Conservation (phyloP, 352 stramenopile genomes). For the Phytophthora rubi region DNA sequence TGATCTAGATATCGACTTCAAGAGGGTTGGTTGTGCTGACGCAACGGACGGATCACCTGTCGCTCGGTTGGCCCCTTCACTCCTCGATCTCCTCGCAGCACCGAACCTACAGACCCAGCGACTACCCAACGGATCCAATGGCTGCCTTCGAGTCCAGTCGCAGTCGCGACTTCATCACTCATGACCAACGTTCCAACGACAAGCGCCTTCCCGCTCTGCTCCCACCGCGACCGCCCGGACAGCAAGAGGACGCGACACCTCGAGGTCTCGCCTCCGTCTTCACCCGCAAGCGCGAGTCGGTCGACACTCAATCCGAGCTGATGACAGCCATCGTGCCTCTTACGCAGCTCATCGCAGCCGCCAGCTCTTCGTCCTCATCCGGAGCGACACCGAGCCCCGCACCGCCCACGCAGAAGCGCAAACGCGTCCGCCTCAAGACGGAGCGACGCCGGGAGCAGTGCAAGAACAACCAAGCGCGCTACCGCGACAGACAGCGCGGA, state of each 20-base stretch:
- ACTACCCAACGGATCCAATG: background rate
- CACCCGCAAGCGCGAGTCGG: conserved; percentile 1
- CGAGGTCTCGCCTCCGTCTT: conserved; percentile 7
- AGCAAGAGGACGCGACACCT: background rate
- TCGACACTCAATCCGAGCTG: conserved; percentile 2
- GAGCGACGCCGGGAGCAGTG: conserved; percentile 50
- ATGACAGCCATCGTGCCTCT: conserved; percentile 18
- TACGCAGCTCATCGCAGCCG: conserved; percentile 21
- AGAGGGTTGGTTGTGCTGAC: background rate
- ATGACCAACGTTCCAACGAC: background rate
- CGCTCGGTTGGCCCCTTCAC: conserved; percentile 7
- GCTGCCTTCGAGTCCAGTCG: background rate
- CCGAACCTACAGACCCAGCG: background rate
- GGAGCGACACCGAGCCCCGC: background rate
- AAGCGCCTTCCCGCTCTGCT: conserved; percentile 9
- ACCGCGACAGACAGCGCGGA: conserved; percentile 43
- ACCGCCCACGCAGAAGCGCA: conserved; percentile 30
- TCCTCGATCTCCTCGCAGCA: conserved; percentile 6
- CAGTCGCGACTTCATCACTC: background rate
- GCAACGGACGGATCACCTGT: conserved; percentile 7
- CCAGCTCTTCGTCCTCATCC: conserved; percentile 3
- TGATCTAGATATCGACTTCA: background rate
- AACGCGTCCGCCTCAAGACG: conserved; percentile 45
- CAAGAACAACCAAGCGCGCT: conserved; percentile 49
- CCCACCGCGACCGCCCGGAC: background rate